phyloP scores from a whole-genome alignment of 306 rosid genomes.

The Vigna reflexopilosa region DNA sequence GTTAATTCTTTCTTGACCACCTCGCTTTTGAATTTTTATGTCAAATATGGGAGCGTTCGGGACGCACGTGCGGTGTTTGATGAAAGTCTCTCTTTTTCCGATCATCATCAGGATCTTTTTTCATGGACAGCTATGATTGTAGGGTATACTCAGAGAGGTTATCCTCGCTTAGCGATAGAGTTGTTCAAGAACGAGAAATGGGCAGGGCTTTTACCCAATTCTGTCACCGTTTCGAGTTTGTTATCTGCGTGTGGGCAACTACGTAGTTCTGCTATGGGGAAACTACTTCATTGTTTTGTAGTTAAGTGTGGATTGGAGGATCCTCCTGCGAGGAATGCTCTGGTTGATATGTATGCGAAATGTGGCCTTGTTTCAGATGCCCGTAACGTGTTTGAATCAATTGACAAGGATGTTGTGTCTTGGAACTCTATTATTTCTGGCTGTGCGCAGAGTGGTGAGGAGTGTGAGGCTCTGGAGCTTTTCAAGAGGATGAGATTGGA shows the following conservation, averaged over 20 bases:
- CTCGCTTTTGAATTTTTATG: constrained; percentile 70
- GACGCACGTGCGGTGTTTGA: constrained; percentile 72
- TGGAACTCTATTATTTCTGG: constrained; percentile 89
- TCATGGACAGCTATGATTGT: constrained; percentile 89
- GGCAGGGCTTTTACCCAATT: constrained; percentile 62
- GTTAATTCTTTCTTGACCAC: constrained; percentile 55
- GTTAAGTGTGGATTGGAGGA: constrained; percentile 62
- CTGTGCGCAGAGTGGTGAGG: constrained; percentile 61
- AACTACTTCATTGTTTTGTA: constrained; percentile 60
- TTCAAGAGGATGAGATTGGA: constrained; percentile 64
- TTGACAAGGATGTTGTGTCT: constrained; percentile 59
- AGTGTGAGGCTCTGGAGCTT: constrained; percentile 63
- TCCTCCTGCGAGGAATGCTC: constrained; percentile 64
- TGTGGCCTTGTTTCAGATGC: constrained; percentile 59
- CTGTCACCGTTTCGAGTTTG: constrained; percentile 68
- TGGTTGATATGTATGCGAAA: constrained; percentile 76
- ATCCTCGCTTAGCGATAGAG: constrained; percentile 58
- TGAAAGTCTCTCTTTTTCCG: constrained; percentile 46
- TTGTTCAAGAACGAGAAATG: constrained; percentile 56
- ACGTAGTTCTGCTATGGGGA: constrained; percentile 56
- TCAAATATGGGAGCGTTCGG: constrained; percentile 64
- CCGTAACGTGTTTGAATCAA: constrained; percentile 58
- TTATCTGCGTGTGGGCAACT: constrained; percentile 73
- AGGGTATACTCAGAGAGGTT: constrained; percentile 70
- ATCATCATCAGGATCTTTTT: constrained; percentile 50